Conservation (phyloP, 1,284 basidiomycete species). For the Rhodotorula glutinis region DNA sequence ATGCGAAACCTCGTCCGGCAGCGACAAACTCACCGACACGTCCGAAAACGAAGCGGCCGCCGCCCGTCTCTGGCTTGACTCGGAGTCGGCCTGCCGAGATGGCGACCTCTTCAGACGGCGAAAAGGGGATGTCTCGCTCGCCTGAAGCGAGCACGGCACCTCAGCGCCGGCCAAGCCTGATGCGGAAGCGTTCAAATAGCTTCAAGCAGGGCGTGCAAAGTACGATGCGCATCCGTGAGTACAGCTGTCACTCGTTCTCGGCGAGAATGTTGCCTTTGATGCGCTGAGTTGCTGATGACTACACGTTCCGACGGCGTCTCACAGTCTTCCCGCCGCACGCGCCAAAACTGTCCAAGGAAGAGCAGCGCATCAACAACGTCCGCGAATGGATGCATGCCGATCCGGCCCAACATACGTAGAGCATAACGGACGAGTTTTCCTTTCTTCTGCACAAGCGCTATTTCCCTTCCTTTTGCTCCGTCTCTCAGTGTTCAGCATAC, state of each 20-base stretch:
- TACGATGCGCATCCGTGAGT: constrained; percentile 28
- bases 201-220: constrained; percentile 20
- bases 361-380: not conserved
- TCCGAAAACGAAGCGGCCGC: not conserved
- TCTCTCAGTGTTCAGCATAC: too few relatives aligned
- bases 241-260: not conserved
- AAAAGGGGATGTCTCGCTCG: not conserved
- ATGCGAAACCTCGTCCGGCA: not conserved
- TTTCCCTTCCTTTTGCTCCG: too few relatives aligned
- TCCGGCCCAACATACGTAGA: too few relatives aligned
- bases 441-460: too few relatives aligned
- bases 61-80: not conserved
- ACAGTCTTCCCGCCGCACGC: constrained; percentile 29
- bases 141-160: too few relatives aligned
- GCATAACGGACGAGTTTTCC: too few relatives aligned
- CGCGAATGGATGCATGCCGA: not conserved
- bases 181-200: constrained; percentile 18
- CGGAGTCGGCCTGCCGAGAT: not conserved
- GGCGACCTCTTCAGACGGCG: not conserved
- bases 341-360: not conserved
- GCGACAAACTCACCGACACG: not conserved
- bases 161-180: too few relatives aligned
- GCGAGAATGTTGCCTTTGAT: not conserved
- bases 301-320: too few relatives aligned
- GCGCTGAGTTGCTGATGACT: not conserved